A percentile compares a stretch with the other conserved stretches of the same genome.
Evolutionary conservation across 2,329 filamentous ascomycete species (phyloP).

Genomic region (Conoideocrella luteorostrata): DNA sequence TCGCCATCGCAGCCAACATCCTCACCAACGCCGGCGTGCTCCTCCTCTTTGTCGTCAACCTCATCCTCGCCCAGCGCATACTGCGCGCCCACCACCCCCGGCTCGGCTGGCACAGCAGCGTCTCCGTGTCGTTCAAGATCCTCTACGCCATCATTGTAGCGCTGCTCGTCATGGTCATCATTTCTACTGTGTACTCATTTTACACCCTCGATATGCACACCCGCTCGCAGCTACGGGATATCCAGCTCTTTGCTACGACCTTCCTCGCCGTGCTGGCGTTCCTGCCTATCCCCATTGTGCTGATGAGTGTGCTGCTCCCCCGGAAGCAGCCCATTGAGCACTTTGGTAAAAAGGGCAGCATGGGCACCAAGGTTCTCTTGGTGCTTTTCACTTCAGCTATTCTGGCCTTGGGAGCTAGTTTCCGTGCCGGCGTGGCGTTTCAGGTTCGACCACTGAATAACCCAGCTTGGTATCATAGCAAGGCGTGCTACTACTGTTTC

Average conservation of each 20-base stretch:
- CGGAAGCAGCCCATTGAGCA: slow-evolving; percentile 39
- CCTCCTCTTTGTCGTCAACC: slow-evolving; percentile 69
- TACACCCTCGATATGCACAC: slow-evolving; percentile 54
- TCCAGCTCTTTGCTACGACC: slow-evolving; percentile 61
- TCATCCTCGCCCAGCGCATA: slow-evolving; percentile 70
- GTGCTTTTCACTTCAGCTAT: slow-evolving; percentile 52
- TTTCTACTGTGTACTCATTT: slow-evolving; percentile 55
- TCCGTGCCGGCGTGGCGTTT: slow-evolving; percentile 57
- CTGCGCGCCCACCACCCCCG: slow-evolving; percentile 65
- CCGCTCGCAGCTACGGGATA: slow-evolving; percentile 47
- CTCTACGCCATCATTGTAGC: slow-evolving; percentile 53
- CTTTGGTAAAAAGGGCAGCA: slow-evolving; percentile 54
- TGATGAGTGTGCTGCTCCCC: slow-evolving; percentile 43
- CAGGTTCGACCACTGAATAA: slow-evolving; percentile 39
- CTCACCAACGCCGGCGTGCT: slow-evolving; percentile 70
- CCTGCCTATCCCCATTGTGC: slow-evolving; percentile 52
- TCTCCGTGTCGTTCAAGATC: slow-evolving; percentile 46
- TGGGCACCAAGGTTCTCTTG: slow-evolving; percentile 60
- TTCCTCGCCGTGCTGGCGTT: slow-evolving; percentile 53
- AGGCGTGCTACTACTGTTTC: slow-evolving; percentile 72
- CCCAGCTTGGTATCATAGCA: slow-evolving; percentile 65
- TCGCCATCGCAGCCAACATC: slow-evolving; percentile 57
- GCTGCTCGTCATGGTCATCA: slow-evolving; percentile 61
- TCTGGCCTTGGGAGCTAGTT: slow-evolving; percentile 62
- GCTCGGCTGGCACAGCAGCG: slow-evolving; percentile 59